phyloP scores from a whole-genome alignment of 306 rosid genomes.

The Lagenaria siceraria region DNA sequence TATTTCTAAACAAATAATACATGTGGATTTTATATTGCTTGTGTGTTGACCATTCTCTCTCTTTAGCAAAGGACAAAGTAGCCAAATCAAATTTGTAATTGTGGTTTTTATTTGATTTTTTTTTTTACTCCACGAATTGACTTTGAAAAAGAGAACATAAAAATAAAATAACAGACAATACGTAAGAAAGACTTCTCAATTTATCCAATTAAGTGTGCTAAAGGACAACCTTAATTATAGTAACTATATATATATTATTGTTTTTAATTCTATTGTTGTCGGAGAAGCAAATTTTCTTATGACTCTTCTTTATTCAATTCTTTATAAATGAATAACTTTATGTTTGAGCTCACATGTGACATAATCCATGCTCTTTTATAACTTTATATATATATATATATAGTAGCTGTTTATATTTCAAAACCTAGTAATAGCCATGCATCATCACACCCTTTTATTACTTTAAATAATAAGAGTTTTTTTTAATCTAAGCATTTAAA shows the following conservation, averaged over 20 bases:
- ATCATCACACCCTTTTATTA: neutral
- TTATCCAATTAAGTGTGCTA: neutral
- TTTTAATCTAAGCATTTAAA: no score
- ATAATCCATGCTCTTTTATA: neutral
- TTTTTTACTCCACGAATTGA: neutral
- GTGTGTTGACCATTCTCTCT: neutral
- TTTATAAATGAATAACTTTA: neutral
- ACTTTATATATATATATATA: no score
- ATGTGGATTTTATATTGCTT: neutral
- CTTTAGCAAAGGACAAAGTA: neutral
- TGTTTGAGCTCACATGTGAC: neutral
- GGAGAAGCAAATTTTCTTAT: neutral
- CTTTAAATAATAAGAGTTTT: neutral
- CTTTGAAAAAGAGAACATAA: neutral
- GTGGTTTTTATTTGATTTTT: neutral
- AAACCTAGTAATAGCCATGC: neutral
- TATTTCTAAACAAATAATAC: neutral
- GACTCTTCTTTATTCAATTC: neutral
- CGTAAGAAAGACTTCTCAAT: neutral
- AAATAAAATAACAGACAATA: neutral
- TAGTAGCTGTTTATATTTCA: neutral
- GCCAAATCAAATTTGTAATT: neutral
- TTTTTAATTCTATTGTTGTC: neutral
- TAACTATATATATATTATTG: neutral
- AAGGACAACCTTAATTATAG: neutral